These are phyloP conservation scores for Sporothrix pseudoabietina DNA, from an alignment of 2,329 filamentous ascomycete genomes.

Conservation along the genomic window DNA sequence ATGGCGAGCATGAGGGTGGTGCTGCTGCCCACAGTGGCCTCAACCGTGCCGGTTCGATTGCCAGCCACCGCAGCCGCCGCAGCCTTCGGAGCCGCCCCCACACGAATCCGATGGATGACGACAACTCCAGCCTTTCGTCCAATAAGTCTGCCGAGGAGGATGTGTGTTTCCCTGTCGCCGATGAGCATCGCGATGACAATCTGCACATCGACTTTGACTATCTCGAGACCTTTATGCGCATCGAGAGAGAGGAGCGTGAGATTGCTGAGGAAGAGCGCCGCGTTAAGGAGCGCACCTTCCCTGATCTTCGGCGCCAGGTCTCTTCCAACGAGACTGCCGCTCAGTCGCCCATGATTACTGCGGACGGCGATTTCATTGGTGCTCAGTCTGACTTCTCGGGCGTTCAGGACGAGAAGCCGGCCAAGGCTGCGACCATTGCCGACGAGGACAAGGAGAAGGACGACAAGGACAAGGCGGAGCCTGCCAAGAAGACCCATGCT, in stretches of 20 bases:
- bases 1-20: slow-evolving; percentile 47
- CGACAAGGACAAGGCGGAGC: background rate
- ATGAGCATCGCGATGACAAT: slow-evolving; percentile 67
- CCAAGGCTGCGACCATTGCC: slow-evolving; percentile 43
- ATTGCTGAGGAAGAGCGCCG: slow-evolving; percentile 57
- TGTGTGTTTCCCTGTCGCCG: slow-evolving; percentile 82
- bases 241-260: slow-evolving; percentile 53
- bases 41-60: slow-evolving; percentile 70
- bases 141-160: slow-evolving; percentile 79
- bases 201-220: slow-evolving; percentile 91
- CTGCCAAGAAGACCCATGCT: slow-evolving; percentile 35
- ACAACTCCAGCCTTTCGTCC: slow-evolving; percentile 62
- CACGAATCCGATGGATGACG: slow-evolving; percentile 57
- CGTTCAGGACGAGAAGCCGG: slow-evolving; percentile 52
- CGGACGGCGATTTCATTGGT: slow-evolving; percentile 61
- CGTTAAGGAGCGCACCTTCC: slow-evolving; percentile 57
- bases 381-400: slow-evolving; percentile 51
- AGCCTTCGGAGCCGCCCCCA: slow-evolving; percentile 60
- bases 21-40: slow-evolving; percentile 50
- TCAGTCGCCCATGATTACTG: slow-evolving; percentile 49
- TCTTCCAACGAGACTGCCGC: slow-evolving; percentile 37
- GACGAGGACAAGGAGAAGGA: slow-evolving; percentile 42
- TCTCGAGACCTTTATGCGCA: slow-evolving; percentile 84
- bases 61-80: slow-evolving; percentile 56
- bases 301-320: slow-evolving; percentile 58